Base-by-base conservation (phyloP, 129 eudicot genomes). In the Scalesia atractyloides region DNA sequence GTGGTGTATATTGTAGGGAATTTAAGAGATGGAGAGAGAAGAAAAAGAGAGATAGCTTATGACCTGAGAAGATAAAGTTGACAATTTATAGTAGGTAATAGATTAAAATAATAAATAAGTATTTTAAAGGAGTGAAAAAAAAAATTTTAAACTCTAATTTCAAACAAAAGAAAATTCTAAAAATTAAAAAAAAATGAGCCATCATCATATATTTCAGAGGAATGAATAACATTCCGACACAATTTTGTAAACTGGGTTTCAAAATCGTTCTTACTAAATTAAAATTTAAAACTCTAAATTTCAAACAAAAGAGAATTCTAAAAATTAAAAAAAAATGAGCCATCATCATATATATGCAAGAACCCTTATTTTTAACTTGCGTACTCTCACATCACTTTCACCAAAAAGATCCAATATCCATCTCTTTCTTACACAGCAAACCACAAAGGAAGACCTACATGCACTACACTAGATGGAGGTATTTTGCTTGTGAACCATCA, bases 291-390 rank as follows among this genome's bases (percentile, higher is more conserved):
- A 53, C 64, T 44, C 52, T 47, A 67, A 15, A 37, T 59, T 52
- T 30, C 4, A 30, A 30, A 30, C 34, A 30, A 30, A 30, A 30
- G 34, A 57, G 24, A 43, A 56, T 67, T 48, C 46, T 58, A 54
- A 15, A 0, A 49, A 50, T 15, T 10, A n/a, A 5, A 50, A 15
- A 9, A 49, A 3, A 50, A 50, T 3, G 2, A 6, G 33, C 34
- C 4, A 56, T 50, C 19, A 7, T 57, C 43, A 11, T 78, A 53
- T 54, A 26, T 59, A 59, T 59, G 65, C 43, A 59, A 59, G 43
- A 30, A 78, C 14, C 73, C 60, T 78, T 70, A 49, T 78, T 78
- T 78, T 78, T 62, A 67, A 70, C 82, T 78, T 70, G 51, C 72
- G 73, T 78, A 18, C 50, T 19, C 51, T 54, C 60, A 71, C 49